phyloP scores from a whole-genome alignment of 176 grass and related monocot species.

The Oryza brachyantha region DNA sequence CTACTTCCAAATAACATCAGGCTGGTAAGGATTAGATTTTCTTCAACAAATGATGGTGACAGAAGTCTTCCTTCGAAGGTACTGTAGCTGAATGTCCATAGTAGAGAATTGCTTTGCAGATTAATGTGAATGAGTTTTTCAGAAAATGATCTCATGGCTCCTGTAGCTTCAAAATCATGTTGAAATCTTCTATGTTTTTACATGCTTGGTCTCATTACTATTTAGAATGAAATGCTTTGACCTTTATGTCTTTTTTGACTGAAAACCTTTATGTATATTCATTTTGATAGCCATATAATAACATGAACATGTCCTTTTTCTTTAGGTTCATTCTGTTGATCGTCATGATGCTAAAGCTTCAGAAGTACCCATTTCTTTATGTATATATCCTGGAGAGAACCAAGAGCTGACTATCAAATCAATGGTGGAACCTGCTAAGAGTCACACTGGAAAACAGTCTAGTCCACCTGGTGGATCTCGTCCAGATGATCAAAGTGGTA shows the following conservation, averaged over 20 bases:
- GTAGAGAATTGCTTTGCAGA: background rate
- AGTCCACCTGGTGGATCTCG: constrained; percentile 5
- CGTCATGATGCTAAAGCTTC: constrained; percentile 14
- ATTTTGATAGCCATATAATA: constrained; percentile 13
- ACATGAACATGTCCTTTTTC: background rate
- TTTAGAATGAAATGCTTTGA: background rate
- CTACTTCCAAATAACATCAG: constrained; percentile 9
- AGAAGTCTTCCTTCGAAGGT: constrained; percentile 20
- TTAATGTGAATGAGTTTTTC: background rate
- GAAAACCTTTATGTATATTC: background rate
- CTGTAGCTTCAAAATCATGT: background rate
- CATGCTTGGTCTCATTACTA: background rate
- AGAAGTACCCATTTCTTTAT: constrained; percentile 29
- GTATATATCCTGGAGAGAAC: constrained; percentile 39
- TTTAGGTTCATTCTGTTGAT: background rate
- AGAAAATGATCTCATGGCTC: background rate
- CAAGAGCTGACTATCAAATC: constrained; percentile 35
- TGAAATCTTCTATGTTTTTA: background rate
- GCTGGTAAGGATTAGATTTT: constrained; percentile 26
- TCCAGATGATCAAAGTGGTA: constrained; percentile 19
- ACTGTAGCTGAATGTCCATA: background rate
- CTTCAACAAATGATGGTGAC: constrained; percentile 8
- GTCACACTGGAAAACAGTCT: background rate
- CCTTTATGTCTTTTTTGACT: too few relatives aligned
- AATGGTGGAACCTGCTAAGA: constrained; percentile 16